Evolutionary conservation across 2,329 filamentous ascomycete species (phyloP).

Genomic region (Cercospora nicotianae): DNA sequence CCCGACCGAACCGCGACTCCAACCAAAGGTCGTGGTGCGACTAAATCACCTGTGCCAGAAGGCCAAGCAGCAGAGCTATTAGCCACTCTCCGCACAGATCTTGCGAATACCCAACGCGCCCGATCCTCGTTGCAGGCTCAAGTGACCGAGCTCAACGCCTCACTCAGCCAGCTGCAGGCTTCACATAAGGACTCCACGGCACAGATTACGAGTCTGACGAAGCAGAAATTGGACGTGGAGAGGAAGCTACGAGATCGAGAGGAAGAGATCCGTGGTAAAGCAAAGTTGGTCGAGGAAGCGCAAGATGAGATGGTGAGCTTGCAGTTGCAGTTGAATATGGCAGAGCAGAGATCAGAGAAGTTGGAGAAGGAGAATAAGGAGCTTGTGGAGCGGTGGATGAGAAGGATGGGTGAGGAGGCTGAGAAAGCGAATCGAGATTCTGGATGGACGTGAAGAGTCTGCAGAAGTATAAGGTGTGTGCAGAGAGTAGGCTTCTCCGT

Average conservation of each 20-base stretch:
- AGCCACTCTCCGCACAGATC: constrained; percentile 60
- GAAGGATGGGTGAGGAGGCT: constrained; percentile 78
- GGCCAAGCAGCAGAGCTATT: constrained; percentile 58
- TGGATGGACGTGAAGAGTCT: constrained; percentile 30
- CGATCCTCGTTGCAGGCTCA: constrained; percentile 67
- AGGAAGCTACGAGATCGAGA: constrained; percentile 75
- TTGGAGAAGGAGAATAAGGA: constrained; percentile 83
- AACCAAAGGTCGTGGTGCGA: constrained; percentile 27
- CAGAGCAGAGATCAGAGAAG: constrained; percentile 71
- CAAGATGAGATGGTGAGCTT: constrained; percentile 91
- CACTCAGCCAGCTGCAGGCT: constrained; percentile 63
- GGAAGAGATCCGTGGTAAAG: constrained; percentile 81
- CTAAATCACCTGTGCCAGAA: constrained; percentile 51
- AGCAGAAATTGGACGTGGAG: constrained; percentile 62
- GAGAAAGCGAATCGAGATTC: constrained; percentile 73
- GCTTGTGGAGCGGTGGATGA: constrained; percentile 89
- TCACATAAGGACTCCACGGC: constrained; percentile 61
- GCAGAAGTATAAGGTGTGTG: background rate
- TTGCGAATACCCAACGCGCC: constrained; percentile 74
- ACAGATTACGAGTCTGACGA: constrained; percentile 61
- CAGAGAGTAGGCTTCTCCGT: background rate
- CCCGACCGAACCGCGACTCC: constrained; percentile 30
- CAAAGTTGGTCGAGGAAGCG: constrained; percentile 78
- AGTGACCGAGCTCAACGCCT: constrained; percentile 61
- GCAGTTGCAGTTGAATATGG: constrained; percentile 83